These are phyloP conservation scores for Myochromella boudieri DNA, from an alignment of 768 basidiomycete genomes.

Conservation along the genomic window DNA sequence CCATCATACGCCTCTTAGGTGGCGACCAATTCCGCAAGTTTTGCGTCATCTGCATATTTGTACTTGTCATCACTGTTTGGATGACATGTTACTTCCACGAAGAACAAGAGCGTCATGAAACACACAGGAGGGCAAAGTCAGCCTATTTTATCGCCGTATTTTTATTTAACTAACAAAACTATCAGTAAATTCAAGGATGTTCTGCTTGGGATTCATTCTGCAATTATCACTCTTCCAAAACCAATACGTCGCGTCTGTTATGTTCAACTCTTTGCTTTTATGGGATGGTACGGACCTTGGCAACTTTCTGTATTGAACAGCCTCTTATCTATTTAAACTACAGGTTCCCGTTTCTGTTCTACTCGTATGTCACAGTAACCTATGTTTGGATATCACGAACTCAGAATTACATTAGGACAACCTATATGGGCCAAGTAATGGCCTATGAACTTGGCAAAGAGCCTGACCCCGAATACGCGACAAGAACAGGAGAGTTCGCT, in stretches of 20 bases:
- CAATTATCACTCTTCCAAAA: conserved; percentile 74
- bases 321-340: background rate
- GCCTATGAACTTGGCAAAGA: conserved; percentile 71
- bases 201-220: conserved; percentile 73
- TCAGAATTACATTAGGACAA: conserved; percentile 54
- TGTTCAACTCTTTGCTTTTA: conserved; percentile 94
- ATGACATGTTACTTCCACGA: conserved; percentile 86
- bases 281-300: conserved; percentile 79
- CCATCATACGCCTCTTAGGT: conserved; percentile 77
- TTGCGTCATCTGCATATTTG: conserved; percentile 79
- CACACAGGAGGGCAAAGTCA: conserved; percentile 38
- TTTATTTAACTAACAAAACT: conserved; percentile 1
- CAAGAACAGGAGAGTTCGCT: conserved; percentile 82
- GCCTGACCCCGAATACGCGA: conserved; percentile 82
- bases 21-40: conserved; percentile 97
- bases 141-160: conserved; percentile 6
- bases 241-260: conserved; percentile 88
- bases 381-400: background rate
- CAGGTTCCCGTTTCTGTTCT: conserved; percentile 96
- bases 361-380: conserved; percentile 52
- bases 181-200: conserved; percentile 67
- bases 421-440: conserved; percentile 94
- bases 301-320: too few relatives aligned
- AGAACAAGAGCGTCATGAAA: conserved; percentile 65
- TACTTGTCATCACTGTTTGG: conserved; percentile 80